phyloP scores from a whole-genome alignment of 805 yeast species.

The Candida alai region DNA sequence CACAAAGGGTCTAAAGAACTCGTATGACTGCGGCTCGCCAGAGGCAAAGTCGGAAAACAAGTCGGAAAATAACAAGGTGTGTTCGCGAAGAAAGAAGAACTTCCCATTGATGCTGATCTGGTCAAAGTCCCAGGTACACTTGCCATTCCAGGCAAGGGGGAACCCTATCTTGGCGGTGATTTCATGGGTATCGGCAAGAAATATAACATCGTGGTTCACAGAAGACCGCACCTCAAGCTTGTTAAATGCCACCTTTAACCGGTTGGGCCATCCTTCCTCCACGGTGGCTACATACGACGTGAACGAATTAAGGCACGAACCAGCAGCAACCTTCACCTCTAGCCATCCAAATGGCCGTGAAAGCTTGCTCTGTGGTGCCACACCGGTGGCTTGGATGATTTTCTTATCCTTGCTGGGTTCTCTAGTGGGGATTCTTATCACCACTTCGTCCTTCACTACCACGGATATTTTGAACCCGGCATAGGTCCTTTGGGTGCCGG shows the following conservation, averaged over 20 bases:
- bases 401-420: slow-evolving; percentile 74
- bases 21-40: slow-evolving; percentile 70
- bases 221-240: slow-evolving; percentile 71
- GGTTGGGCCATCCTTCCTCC: slow-evolving; percentile 53
- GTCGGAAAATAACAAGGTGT: slow-evolving; percentile 69
- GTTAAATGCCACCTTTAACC: slow-evolving; percentile 41
- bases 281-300: slow-evolving; percentile 51
- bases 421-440: slow-evolving; percentile 74
- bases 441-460: slow-evolving; percentile 58
- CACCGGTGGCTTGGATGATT: slow-evolving; percentile 13
- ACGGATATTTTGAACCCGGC: slow-evolving; percentile 55
- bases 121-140: slow-evolving; percentile 62
- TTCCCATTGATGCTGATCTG: slow-evolving; percentile 50
- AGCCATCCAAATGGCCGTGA: slow-evolving; percentile 88
- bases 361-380: slow-evolving; percentile 6
- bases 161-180: slow-evolving; percentile 56
- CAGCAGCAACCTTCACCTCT: slow-evolving; percentile 59
- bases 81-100: slow-evolving; percentile 76
- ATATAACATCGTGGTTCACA: slow-evolving; percentile 81
- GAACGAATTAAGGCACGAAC: slow-evolving; percentile 45
- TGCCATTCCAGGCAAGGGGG: slow-evolving; percentile 83
- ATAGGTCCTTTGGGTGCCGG: slow-evolving; percentile 54
- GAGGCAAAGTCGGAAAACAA: slow-evolving; percentile 70
- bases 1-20: slow-evolving; percentile 66
- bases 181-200: slow-evolving; percentile 56